phyloP scores from a whole-genome alignment of 2,329 filamentous ascomycete genomes.

The Pseudophaeomoniella oleicola region DNA sequence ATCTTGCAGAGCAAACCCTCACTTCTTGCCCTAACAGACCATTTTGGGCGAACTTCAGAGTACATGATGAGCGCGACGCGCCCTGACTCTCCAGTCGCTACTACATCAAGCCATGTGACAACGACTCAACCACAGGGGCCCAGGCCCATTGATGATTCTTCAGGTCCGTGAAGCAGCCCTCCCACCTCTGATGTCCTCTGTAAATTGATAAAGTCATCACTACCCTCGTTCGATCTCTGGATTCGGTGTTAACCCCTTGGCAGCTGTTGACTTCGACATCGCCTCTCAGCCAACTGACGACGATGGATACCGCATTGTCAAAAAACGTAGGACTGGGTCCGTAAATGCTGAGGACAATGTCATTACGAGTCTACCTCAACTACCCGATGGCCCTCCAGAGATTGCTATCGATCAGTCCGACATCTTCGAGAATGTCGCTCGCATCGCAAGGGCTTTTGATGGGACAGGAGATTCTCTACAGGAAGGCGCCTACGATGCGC shows the following conservation, averaged over 20 bases:
- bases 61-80: not conserved
- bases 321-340: not conserved
- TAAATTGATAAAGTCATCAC: no score
- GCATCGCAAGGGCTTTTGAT: not conserved
- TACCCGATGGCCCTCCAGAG: not conserved
- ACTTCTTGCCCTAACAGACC: not conserved
- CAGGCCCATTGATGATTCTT: not conserved
- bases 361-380: not conserved
- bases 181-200: no score
- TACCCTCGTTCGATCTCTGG: no score
- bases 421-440: not conserved
- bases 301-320: not conserved
- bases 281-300: no score
- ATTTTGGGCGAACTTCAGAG: not conserved
- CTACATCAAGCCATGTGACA: not conserved
- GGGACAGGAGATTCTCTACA: not conserved
- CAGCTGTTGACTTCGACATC: not conserved
- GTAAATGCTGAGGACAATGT: not conserved
- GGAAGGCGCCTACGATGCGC: not conserved
- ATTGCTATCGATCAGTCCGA: not conserved
- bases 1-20: no score
- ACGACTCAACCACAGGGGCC: not conserved
- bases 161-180: not conserved
- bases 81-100: not conserved
- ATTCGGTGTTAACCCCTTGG: no score